These are phyloP conservation scores for Xanthoceras sorbifolium DNA, from an alignment of 345 rosid genomes.

Conservation along the genomic window DNA sequence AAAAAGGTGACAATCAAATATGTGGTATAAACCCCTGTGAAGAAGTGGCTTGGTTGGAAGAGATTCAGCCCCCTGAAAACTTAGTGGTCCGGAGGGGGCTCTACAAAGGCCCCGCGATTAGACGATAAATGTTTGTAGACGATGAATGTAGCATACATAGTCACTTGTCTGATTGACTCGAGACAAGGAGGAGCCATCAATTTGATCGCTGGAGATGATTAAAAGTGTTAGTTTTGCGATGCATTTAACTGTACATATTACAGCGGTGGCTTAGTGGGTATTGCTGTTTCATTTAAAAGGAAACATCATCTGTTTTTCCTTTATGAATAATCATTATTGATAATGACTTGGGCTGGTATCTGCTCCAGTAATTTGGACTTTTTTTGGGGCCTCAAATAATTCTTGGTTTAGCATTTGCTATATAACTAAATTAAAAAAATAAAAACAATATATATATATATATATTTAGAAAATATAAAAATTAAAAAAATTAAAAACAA, in stretches of 20 bases:
- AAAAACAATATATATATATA: no score
- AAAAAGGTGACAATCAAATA: not conserved
- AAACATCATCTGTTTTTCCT: no score
- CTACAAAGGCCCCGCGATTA: conserved; percentile 17
- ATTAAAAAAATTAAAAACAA: no score
- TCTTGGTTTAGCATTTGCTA: no score
- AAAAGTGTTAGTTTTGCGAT: conserved; percentile 9
- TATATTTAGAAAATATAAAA: no score
- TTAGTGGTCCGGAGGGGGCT: conserved; percentile 14
- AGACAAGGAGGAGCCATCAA: conserved; percentile 10
- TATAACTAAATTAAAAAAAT: no score
- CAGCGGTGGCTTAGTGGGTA: conserved; percentile 5
- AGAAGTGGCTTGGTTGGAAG: conserved; percentile 19
- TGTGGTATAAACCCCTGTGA: not conserved
- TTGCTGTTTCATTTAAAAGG: not conserved
- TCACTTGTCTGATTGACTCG: conserved; percentile 19
- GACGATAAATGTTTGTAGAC: conserved; percentile 17
- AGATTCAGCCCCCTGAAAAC: conserved; percentile 24
- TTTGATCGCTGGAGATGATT: conserved; percentile 30
- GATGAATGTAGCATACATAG: conserved; percentile 14
- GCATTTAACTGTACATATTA: conserved; percentile 22
- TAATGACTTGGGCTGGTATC: not conserved
- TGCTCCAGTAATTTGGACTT: not conserved
- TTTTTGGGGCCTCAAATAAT: no score
- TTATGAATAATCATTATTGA: not conserved